Percentiles rank a stretch among this genome's conserved stretches.
phyloP scores from a whole-genome alignment of 1,284 basidiomycete species.

The Ceratobasidium sp. region DNA sequence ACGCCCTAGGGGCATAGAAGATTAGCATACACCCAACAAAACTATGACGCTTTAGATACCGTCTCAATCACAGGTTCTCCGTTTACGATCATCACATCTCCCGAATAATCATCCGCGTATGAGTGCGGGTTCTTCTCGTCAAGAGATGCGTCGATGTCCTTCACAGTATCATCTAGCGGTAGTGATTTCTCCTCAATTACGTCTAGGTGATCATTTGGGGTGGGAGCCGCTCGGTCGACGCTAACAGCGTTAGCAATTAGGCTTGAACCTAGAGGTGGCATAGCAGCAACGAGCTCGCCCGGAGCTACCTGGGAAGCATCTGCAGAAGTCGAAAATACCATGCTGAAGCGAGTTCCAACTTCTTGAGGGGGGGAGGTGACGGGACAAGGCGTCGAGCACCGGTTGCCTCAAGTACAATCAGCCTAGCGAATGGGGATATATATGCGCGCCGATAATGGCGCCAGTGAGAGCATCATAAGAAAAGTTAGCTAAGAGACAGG shows the following conservation, averaged over 20 bases:
- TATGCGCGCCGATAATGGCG: constrained; percentile 1
- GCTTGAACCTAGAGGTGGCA: background rate
- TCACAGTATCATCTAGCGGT: background rate
- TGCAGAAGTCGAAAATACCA: constrained; percentile 4
- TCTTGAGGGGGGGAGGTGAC: background rate
- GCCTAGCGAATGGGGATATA: constrained; percentile 21
- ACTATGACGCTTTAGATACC: background rate
- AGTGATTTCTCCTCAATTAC: background rate
- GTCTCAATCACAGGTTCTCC: constrained; percentile 68
- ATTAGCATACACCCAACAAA: constrained; percentile 42
- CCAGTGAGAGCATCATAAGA: background rate
- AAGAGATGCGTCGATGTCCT: background rate
- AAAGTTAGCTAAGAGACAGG: background rate
- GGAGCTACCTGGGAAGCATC: constrained; percentile 4
- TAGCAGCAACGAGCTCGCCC: constrained; percentile 2
- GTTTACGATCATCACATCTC: constrained; percentile 56
- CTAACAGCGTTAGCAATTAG: background rate
- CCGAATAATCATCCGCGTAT: background rate
- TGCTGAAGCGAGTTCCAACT: background rate
- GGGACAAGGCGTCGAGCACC: background rate
- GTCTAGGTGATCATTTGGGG: background rate
- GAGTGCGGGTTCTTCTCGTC: constrained; percentile 9
- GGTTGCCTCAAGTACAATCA: background rate
- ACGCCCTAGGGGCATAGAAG: constrained; percentile 57
- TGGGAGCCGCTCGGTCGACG: background rate